phyloP scores from a whole-genome alignment of 306 rosid genomes.

The Trifolium dubium region DNA sequence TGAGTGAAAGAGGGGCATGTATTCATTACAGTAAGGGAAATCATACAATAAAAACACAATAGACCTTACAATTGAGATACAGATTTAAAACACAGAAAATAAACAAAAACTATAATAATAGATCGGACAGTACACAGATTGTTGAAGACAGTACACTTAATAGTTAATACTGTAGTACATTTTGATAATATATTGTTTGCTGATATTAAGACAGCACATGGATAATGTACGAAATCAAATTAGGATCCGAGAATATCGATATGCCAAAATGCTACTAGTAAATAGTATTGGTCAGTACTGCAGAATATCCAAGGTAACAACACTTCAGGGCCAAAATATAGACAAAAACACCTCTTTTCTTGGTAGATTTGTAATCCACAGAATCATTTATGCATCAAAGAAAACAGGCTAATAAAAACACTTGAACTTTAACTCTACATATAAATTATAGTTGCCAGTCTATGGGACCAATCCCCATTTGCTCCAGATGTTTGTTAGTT shows the following conservation, averaged over 20 bases:
- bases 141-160: neutral
- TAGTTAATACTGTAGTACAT: neutral
- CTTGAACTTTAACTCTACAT: neutral
- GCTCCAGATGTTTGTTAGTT: slow-evolving; percentile 78
- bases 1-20: no score
- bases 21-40: no score
- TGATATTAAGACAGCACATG: slow-evolving; percentile 22
- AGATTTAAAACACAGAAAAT: no score
- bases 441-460: slow-evolving; percentile 80
- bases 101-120: no score
- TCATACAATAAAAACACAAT: no score
- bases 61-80: no score
- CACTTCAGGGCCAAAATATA: slow-evolving; percentile 2
- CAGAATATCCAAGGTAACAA: slow-evolving; percentile 7
- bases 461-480: slow-evolving; percentile 63
- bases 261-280: slow-evolving; percentile 25
- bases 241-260: slow-evolving; percentile 4
- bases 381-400: slow-evolving; percentile 15
- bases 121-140: no score
- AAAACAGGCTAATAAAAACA: slow-evolving; percentile 8
- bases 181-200: neutral
- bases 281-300: slow-evolving; percentile 14
- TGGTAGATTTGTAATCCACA: slow-evolving; percentile 25
- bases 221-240: slow-evolving; percentile 30
- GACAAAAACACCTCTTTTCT: slow-evolving; percentile 34